Evolutionary conservation across 2,329 filamentous ascomycete species (phyloP).

Genomic region (Fusarium equiseti): DNA sequence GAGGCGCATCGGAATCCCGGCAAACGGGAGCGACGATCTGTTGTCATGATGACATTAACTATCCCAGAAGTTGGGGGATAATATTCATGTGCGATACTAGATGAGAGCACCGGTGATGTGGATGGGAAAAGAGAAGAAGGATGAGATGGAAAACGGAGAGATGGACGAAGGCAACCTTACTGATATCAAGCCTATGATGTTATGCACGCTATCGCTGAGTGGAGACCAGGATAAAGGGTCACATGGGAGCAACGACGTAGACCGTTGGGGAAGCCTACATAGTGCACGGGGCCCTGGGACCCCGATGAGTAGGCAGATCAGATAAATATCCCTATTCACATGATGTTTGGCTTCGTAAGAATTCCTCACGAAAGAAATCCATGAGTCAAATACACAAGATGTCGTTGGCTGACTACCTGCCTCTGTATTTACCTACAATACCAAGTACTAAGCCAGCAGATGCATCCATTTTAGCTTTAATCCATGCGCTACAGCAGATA

Average conservation of each 20-base stretch:
- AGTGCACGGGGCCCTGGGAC: slow-evolving; percentile 21
- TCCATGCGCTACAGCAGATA: background rate
- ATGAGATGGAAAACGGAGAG: slow-evolving; percentile 14
- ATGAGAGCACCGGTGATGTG: slow-evolving; percentile 8
- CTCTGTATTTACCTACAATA: background rate
- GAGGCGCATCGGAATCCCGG: slow-evolving; percentile 61
- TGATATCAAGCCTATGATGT: slow-evolving; percentile 47
- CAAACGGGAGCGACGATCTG: slow-evolving; percentile 27
- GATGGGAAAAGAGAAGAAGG: slow-evolving; percentile 22
- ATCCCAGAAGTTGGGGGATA: slow-evolving; percentile 9
- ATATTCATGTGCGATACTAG: slow-evolving; percentile 11
- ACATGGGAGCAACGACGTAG: slow-evolving; percentile 27
- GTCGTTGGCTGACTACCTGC: background rate
- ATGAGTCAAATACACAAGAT: background rate
- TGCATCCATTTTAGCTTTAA: background rate
- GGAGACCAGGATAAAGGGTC: slow-evolving; percentile 36
- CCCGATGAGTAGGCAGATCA: slow-evolving; percentile 8
- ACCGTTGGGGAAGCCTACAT: slow-evolving; percentile 29
- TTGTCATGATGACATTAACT: slow-evolving; percentile 40
- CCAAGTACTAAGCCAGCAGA: background rate
- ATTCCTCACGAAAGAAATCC: background rate
- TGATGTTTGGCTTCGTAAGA: slow-evolving; percentile 5
- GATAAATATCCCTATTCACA: slow-evolving; percentile 3
- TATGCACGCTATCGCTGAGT: slow-evolving; percentile 45
- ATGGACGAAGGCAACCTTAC: slow-evolving; percentile 25